phyloP scores from a whole-genome alignment of 1,284 basidiomycete species.

The Naganishia sp. region DNA sequence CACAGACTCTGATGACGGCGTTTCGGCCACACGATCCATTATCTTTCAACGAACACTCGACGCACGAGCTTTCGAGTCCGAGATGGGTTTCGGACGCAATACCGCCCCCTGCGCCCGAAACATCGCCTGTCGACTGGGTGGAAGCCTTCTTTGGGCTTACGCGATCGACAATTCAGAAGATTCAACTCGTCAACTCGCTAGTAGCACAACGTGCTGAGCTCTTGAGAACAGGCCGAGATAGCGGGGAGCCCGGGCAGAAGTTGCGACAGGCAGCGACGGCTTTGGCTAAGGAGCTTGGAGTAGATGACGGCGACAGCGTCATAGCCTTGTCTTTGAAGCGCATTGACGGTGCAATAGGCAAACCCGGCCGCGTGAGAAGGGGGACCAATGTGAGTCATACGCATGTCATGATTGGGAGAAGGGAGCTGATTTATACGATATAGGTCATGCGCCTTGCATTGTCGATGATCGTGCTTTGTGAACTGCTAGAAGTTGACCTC shows the following conservation, averaged over 20 bases:
- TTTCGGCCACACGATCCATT: slow-evolving; percentile 4
- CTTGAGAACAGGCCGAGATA: not conserved
- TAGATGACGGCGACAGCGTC: not conserved
- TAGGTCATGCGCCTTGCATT: slow-evolving; percentile 34
- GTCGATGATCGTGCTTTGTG: slow-evolving; percentile 34
- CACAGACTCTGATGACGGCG: slow-evolving; percentile 10
- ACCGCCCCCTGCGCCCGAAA: too few relatives aligned
- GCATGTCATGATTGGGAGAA: too few relatives aligned
- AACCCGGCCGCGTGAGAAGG: slow-evolving; percentile 33
- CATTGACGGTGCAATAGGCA: slow-evolving; percentile 28
- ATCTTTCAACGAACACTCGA: too few relatives aligned
- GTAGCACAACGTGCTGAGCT: slow-evolving; percentile 30
- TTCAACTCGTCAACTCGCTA: slow-evolving; percentile 34
- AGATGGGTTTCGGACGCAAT: too few relatives aligned
- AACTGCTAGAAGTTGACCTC: slow-evolving; percentile 33
- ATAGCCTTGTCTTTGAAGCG: slow-evolving; percentile 21
- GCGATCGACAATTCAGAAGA: slow-evolving; percentile 32
- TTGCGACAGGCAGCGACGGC: not conserved
- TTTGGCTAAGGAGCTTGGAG: not conserved
- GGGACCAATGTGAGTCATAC: slow-evolving; percentile 33
- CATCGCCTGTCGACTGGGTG: slow-evolving; percentile 33
- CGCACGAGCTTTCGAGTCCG: too few relatives aligned
- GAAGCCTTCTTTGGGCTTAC: slow-evolving; percentile 37
- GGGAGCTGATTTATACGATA: too few relatives aligned
- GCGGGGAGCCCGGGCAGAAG: not conserved